A percentile compares a stretch with the other conserved stretches of the same genome.
Conservation (phyloP, 2,329 filamentous ascomycete species). For the Aspergillus texensis region DNA sequence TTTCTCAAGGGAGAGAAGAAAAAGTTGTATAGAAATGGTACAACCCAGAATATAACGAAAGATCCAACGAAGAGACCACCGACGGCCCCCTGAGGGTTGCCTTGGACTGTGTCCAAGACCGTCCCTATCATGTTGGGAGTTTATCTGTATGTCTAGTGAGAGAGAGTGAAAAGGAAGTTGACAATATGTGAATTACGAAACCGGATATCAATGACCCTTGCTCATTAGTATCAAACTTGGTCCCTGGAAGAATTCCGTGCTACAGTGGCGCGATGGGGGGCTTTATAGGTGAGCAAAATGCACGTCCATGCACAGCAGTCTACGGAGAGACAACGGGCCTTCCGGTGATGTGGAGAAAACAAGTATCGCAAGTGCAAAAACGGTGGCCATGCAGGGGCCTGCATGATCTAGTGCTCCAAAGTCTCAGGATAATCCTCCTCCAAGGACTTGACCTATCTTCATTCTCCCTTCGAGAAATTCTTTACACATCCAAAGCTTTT, state of each 20-base stretch:
- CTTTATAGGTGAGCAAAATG: background rate
- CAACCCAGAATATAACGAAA: background rate
- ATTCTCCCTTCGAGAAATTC: rapidly evolving
- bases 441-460: background rate
- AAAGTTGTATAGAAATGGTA: background rate
- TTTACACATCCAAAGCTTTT: rapidly evolving
- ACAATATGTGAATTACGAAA: background rate
- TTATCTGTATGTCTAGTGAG: too few relatives aligned
- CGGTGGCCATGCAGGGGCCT: background rate
- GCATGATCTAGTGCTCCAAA: background rate
- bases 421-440: background rate
- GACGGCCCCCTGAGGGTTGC: background rate
- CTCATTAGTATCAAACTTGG: background rate
- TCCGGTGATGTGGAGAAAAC: background rate
- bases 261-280: too few relatives aligned
- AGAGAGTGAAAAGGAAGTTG: background rate
- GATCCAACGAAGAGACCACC: background rate
- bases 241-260: background rate
- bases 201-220: background rate
- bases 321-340: background rate
- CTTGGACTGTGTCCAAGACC: background rate
- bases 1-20: background rate
- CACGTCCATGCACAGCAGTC: background rate
- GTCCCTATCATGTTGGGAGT: background rate
- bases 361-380: too few relatives aligned